These are phyloP conservation scores for Marsdenia floribunda DNA, from an alignment of 257 asterid species.

Conservation along the genomic window DNA sequence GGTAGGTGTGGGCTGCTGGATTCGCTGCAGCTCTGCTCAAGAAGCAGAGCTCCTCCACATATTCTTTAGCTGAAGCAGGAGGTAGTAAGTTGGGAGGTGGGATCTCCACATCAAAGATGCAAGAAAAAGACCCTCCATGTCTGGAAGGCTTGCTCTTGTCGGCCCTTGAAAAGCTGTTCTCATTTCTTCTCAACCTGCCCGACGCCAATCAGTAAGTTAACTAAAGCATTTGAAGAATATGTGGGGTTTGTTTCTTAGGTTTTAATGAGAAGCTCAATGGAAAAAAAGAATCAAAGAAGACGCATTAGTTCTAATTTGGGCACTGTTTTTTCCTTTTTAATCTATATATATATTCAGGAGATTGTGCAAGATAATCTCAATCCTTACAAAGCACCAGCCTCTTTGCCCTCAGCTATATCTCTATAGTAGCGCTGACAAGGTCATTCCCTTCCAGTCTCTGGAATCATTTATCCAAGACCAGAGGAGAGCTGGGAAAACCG, in stretches of 20 bases:
- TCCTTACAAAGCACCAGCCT: constrained; percentile 58
- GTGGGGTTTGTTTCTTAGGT: too few relatives aligned
- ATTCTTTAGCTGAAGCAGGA: constrained; percentile 36
- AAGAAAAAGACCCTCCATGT: constrained; percentile 32
- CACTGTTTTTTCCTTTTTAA: not conserved
- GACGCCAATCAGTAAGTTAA: constrained; percentile 47
- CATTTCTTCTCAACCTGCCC: constrained; percentile 54
- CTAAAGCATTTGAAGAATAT: not conserved
- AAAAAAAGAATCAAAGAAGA: not conserved
- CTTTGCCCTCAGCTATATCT: constrained; percentile 77
- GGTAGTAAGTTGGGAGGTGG: constrained; percentile 28
- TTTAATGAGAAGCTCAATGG: not conserved
- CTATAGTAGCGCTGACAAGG: constrained; percentile 71
- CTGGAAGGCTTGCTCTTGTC: constrained; percentile 48
- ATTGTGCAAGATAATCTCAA: constrained; percentile 40
- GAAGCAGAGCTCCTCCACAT: constrained; percentile 56
- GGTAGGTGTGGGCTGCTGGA: constrained; percentile 98
- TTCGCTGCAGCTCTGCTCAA: constrained; percentile 73
- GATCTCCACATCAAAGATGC: constrained; percentile 24
- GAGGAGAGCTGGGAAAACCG: constrained; percentile 44
- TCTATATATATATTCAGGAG: constrained; percentile 37
- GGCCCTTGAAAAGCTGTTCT: constrained; percentile 69
- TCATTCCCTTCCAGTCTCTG: constrained; percentile 59
- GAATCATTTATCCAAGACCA: constrained; percentile 64
- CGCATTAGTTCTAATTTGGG: not conserved